Conservation (phyloP, 2,329 filamentous ascomycete species). For the Aspergillus arachidicola region DNA sequence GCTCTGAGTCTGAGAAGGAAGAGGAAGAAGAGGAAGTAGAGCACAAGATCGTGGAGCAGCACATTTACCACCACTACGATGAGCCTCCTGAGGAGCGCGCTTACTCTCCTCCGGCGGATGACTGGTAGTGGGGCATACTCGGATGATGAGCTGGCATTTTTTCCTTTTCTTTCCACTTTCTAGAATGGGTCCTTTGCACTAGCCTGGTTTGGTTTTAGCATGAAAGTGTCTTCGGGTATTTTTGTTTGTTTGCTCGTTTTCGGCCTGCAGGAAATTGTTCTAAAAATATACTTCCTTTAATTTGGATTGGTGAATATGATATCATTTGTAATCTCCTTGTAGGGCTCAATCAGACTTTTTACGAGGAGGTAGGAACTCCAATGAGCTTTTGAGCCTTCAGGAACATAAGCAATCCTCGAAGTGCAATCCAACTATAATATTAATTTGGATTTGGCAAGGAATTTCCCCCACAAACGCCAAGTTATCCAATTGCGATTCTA, state of each 20-base stretch:
- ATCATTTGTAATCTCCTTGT: no score
- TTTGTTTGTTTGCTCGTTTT: not conserved
- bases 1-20: not conserved
- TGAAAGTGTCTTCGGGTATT: not conserved
- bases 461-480: no score
- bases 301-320: not conserved
- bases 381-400: no score
- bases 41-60: not conserved
- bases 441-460: no score
- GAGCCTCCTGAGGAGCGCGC: not conserved
- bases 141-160: constrained; percentile 3
- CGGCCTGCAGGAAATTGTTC: not conserved
- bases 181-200: not conserved
- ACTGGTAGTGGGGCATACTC: not conserved
- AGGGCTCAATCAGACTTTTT: no score
- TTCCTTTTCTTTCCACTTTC: not conserved
- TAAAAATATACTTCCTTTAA: not conserved
- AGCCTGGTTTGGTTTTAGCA: not conserved
- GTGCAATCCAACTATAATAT: no score
- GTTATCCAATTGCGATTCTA: no score
- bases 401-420: no score
- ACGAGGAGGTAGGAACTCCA: no score
- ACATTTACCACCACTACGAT: not conserved
- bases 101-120: not conserved
- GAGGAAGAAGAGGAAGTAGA: not conserved